Conservation (phyloP, 352 stramenopile genomes). For the Globisporangium polare region DNA sequence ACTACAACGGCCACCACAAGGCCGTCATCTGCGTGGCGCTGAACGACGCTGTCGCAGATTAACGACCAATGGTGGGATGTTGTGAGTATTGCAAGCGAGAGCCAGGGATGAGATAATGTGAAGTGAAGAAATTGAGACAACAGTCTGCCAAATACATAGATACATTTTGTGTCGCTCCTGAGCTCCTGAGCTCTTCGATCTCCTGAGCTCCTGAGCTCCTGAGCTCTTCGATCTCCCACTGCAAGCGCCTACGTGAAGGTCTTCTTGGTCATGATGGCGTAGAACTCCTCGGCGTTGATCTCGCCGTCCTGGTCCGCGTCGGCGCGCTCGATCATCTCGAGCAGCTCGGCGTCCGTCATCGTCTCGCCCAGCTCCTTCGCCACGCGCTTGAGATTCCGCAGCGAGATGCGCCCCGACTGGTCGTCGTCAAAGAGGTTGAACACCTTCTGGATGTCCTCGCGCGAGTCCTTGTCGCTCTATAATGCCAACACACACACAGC, state of each 20-base stretch:
- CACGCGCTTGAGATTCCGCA: slow-evolving; percentile 97
- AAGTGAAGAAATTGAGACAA: background rate
- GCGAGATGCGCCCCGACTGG: slow-evolving; percentile 96
- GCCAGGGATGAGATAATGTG: background rate
- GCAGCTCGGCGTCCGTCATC: slow-evolving; percentile 98
- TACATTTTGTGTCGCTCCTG: too few species aligned
- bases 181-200: too few species aligned
- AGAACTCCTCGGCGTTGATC: slow-evolving; percentile 98
- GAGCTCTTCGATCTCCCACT: background rate
- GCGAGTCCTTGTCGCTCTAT: slow-evolving; percentile 92
- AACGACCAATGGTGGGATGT: too few species aligned
- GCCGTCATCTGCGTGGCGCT: slow-evolving; percentile 86
- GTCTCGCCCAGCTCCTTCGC: slow-evolving; percentile 98
- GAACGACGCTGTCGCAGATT: slow-evolving; percentile 78
- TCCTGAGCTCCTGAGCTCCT: background rate
- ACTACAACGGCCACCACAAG: slow-evolving; percentile 90
- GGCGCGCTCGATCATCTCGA: slow-evolving; percentile 99
- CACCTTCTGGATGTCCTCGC: slow-evolving; percentile 95
- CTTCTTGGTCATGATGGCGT: slow-evolving; percentile 98
- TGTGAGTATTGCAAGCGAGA: background rate
- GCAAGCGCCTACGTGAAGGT: slow-evolving; percentile 53
- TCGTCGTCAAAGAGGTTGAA: slow-evolving; percentile 98
- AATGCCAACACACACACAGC: slow-evolving; percentile 7
- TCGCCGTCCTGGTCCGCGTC: slow-evolving; percentile 95
- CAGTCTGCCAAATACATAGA: slow-evolving; percentile 6